These are phyloP conservation scores for Solidago caesia DNA, from an alignment of 129 eudicot genomes.

Conservation along the genomic window DNA sequence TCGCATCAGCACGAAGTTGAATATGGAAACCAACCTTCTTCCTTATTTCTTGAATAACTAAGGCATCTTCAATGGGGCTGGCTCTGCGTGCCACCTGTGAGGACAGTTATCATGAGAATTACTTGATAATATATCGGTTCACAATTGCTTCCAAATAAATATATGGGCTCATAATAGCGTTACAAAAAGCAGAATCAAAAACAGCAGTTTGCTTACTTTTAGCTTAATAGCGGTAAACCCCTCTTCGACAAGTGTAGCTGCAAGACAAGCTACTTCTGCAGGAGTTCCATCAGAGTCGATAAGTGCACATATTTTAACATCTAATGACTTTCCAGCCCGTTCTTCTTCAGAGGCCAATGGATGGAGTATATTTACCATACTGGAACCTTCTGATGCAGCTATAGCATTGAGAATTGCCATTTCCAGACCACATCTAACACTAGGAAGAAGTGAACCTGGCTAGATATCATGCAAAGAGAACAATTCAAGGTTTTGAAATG, in stretches of 20 bases:
- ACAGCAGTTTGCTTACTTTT: slow-evolving; percentile 50
- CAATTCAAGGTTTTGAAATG: slow-evolving; percentile 8
- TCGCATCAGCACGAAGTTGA: slow-evolving; percentile 91
- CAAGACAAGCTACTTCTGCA: slow-evolving; percentile 63
- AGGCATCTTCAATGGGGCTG: slow-evolving; percentile 76
- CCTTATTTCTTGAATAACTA: slow-evolving; percentile 73
- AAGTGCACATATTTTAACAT: slow-evolving; percentile 77
- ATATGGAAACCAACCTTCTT: slow-evolving; percentile 59
- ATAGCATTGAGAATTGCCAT: slow-evolving; percentile 82
- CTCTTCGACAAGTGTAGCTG: slow-evolving; percentile 62
- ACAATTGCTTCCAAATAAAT: no score
- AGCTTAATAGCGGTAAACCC: slow-evolving; percentile 83
- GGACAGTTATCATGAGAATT: slow-evolving; percentile 8
- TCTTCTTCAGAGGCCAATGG: slow-evolving; percentile 37
- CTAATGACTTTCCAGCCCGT: slow-evolving; percentile 29
- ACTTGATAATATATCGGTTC: slow-evolving; percentile 7
- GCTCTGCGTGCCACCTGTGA: slow-evolving; percentile 77
- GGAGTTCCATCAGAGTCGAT: slow-evolving; percentile 79
- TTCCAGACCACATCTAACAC: slow-evolving; percentile 95
- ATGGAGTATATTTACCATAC: slow-evolving; percentile 53
- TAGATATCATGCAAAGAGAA: slow-evolving; percentile 33
- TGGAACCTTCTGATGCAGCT: slow-evolving; percentile 61
- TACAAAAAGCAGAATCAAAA: slow-evolving; percentile 5
- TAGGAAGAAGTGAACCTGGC: slow-evolving; percentile 82
- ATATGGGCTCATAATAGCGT: background rate